phyloP scores from a whole-genome alignment of 2,329 filamentous ascomycete species.

The Ceratocystis papillata region DNA sequence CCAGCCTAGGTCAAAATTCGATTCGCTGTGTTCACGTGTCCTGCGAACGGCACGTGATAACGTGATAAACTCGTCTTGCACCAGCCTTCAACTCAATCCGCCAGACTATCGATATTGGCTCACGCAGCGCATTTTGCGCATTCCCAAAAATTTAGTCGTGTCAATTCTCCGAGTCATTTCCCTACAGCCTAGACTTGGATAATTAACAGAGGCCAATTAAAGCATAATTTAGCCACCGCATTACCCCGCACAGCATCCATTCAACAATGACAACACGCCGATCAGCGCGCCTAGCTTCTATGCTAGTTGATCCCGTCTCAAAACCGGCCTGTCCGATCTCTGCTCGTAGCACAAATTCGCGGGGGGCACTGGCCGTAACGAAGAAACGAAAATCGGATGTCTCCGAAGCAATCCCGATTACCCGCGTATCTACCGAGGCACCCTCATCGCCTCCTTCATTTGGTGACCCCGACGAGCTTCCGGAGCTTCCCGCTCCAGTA shows the following conservation, averaged over 20 bases:
- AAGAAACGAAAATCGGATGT: constrained; percentile 10
- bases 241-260: neutral
- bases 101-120: neutral
- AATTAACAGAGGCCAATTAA: neutral
- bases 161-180: neutral
- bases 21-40: neutral
- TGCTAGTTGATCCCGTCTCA: neutral
- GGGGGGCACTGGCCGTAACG: neutral
- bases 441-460: neutral
- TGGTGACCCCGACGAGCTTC: neutral
- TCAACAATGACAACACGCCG: constrained; percentile 10
- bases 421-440: neutral
- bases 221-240: neutral
- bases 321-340: neutral
- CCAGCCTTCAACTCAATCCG: neutral
- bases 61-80: neutral
- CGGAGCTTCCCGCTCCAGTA: neutral
- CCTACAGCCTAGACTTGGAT: neutral
- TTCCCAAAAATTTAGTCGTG: neutral
- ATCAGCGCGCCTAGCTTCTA: constrained; percentile 18
- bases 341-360: neutral
- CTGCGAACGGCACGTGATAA: neutral
- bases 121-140: neutral
- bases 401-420: neutral
- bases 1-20: neutral